Base-by-base conservation (phyloP, 768 basidiomycete species). In the Galerina sulciceps region DNA sequence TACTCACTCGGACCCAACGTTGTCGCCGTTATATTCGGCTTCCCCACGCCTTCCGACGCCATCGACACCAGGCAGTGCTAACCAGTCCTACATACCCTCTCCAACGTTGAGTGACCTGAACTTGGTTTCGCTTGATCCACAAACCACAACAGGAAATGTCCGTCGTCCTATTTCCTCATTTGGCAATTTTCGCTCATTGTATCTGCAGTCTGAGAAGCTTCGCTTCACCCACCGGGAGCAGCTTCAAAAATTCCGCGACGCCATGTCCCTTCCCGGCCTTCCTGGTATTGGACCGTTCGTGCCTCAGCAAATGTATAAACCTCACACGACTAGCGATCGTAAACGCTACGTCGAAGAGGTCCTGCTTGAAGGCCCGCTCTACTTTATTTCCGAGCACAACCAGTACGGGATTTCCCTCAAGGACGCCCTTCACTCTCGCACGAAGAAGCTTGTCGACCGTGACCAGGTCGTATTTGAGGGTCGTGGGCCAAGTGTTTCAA, bases 401-500 rank as follows among this genome's bases (percentile, higher is more conserved):
- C 85, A 85, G 61, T 82, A 77, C 58, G 90, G 91, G 13, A 83
- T 92, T 57, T 73, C 79, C 2, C 76, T 91, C 48, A 73, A 75
- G 10, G 90, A 93, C 63, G 89, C 87, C 9, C 66, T 90, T 55
- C 86, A 79, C 67, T 83, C 81, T 56, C 81, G 80, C 52, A 84
- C 87, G 44, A 80, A 79, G 66, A 75, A 80, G 40, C 77, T 93
- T 34, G 69, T 69, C 17, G 76, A 79, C 58, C 85, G 85, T 31
- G 89, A 90, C 40, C 83, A 87, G 59, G 76, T 76, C 4, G 89
- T 93, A 68, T 91, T 92, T 61, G 76, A 83, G 64, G 79, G 85
- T 4, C 85, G 90, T 42, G 91, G 91, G 3, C 90, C 90, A 8
- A 91, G 89, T 41, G 88, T 93, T 36, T 92, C 90, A 1, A 89